Base-by-base conservation (phyloP, 1,284 basidiomycete species). In the Sporisorium iseilematis-ciliati region DNA sequence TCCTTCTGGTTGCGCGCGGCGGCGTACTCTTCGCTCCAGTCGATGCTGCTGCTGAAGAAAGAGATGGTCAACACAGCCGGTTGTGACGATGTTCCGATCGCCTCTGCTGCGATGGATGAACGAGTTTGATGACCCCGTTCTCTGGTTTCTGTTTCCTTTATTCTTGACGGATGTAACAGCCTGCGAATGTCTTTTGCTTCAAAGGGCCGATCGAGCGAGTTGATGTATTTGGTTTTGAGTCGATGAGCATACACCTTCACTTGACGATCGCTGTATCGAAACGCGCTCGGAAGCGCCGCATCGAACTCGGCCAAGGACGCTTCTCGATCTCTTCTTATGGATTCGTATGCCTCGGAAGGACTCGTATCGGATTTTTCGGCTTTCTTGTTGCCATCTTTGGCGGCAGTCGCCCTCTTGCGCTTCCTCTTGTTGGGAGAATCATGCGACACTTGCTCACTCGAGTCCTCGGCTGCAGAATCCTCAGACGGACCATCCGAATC, bases 141-240 rank as follows among this genome's bases (percentile, higher is more conserved):
- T 29, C 7, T 8, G 6, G 41, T 14, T 8, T 26, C 18, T 7
- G 46, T 7, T 6, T 25, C 33, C 2, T 16, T n/a, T 4, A 23
- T 4, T 14, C 7, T 21, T 3, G 63, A 42, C 4, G 20, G 38
- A 16, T 23, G 59, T n/a, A 66, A 10, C n/a, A 66, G 21, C 20
- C 48, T 58, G 16, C 51, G 62, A 21, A 69, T 21, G 10, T 75
- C 51, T 12, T 6, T 26, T 3, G 54, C 54, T 20, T 61, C 51
- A 21, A 75, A 71, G 2, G 73, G 73, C 2, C 68, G 64, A 40
- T 75, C 73, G 31, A 75, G 65, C 35, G 64, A 64, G 43, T 75
- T 75, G 61, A 67, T 54, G 54, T 57, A 61, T 25, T 65, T 67
- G 10, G 61, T 41, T 31, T 75, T 75, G 29, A 67, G 61, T 31